Percentiles rank a stretch among this genome's conserved stretches.
These are phyloP conservation scores for Erigeron philadelphicus DNA, from an alignment of 140 eudicot genomes.

Conservation along the genomic window DNA sequence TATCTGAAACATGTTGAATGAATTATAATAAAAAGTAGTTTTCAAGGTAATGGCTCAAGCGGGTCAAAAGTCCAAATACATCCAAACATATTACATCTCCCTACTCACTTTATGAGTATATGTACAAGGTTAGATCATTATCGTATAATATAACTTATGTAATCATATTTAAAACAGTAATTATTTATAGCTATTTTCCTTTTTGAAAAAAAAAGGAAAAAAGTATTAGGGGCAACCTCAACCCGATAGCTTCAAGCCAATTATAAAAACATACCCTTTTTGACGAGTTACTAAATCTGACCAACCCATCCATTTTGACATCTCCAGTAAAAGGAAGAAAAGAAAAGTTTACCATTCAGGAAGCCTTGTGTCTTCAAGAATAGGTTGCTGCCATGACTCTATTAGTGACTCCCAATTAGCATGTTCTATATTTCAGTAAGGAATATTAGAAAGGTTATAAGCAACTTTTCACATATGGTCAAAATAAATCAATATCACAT, in stretches of 20 bases:
- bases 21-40: not conserved
- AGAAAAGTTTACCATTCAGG: conserved; percentile 71
- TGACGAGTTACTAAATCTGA: not conserved
- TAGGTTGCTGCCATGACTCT: conserved; percentile 90
- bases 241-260: not conserved
- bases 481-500: not conserved
- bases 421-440: conserved; percentile 47
- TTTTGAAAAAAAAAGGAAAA: not conserved
- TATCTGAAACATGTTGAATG: not conserved
- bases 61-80: not conserved
- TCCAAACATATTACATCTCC: not conserved
- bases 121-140: too few relatives aligned
- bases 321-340: conserved; percentile 12
- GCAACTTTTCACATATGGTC: conserved; percentile 3
- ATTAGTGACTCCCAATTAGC: conserved; percentile 79
- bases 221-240: not conserved
- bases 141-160: not conserved
- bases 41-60: not conserved
- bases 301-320: not conserved
- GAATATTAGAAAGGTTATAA: conserved; percentile 6
- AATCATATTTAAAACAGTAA: not conserved
- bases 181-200: not conserved
- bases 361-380: conserved; percentile 77
- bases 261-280: not conserved
- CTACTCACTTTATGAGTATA: not conserved